Evolutionary conservation across 176 grass and related monocot genomes (phyloP), one percentile per base, ranked within the genome.

Genomic region (Rhynchospora breviuscula): DNA sequence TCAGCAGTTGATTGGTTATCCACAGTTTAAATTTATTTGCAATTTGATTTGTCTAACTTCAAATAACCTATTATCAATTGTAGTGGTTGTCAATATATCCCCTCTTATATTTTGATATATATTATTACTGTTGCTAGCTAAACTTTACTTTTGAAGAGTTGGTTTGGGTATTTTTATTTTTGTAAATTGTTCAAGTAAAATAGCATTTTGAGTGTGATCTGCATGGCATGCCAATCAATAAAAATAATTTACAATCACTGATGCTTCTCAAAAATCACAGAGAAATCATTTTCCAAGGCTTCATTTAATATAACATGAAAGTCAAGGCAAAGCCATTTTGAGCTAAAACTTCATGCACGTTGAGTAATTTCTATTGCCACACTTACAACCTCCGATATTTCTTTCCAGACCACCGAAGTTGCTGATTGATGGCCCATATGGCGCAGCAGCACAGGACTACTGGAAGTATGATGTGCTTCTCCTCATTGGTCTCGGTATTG

Each of bases 401-500:
- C 11, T 31, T 65, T 65, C 17, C 59, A 89, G 90, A 26, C 87
- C 92, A 77, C 94, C 94, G 7, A 92, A 79, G 88, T 78, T 97
- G 12, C 71, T 92, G 63, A 92, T 97, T 78, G 95, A 97, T 80
- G 95, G 95, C 0, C 92, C 95, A 1, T 97, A 97, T 59, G 95
- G 95, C 75, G 92, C 95, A 15, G 90, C 92, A 0, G 92, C 95
- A 1, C 95, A 97, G 40, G 95, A 97, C 86, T 97, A 94, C 81
- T 65, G 84, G 85, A 90, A 97, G 81, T 97, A 97, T 90, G 90
- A 97, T 35, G 95, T 97, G 51, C 90, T 97, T 58, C 92, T 97
- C 71, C 95, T 97, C 21, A 93, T 97, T 64, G 95, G 95, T 1
- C 95, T 97, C 1, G 95, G 95, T 69, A 97, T 97, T 85, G 95